phyloP scores from a whole-genome alignment of 2,329 filamentous ascomycete species.

The Aspergillus puulaauensis region DNA sequence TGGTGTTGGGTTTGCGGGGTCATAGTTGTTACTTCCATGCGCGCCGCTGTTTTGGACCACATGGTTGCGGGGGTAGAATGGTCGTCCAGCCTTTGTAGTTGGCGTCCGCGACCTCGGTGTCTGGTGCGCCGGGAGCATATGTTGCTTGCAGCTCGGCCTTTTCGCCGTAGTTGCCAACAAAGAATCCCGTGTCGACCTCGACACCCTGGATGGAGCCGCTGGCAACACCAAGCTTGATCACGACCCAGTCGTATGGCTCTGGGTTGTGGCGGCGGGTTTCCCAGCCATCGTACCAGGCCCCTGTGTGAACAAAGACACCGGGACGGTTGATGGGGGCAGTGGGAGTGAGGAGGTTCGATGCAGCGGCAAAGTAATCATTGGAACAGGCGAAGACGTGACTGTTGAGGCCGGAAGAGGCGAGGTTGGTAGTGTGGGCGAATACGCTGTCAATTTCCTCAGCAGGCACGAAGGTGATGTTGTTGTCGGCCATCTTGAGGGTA shows the following conservation, averaged over 20 bases:
- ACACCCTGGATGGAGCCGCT: conserved; percentile 41
- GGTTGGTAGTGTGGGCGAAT: conserved; percentile 56
- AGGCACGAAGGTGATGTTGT: conserved; percentile 32
- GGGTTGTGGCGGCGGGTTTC: conserved; percentile 63
- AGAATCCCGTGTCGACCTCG: conserved; percentile 47
- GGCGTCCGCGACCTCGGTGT: conserved; percentile 32
- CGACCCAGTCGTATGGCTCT: conserved; percentile 59
- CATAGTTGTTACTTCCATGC: conserved; percentile 36
- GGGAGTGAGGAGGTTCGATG: conserved; percentile 59
- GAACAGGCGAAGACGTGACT: conserved; percentile 56
- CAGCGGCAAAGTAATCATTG: conserved; percentile 63
- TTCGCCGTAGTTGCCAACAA: conserved; percentile 48
- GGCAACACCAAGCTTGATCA: conserved; percentile 57
- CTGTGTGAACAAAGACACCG: conserved; percentile 59
- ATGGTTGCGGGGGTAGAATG: conserved; percentile 38
- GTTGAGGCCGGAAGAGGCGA: conserved; percentile 48
- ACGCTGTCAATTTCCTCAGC: conserved; percentile 53
- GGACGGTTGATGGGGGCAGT: conserved; percentile 56
- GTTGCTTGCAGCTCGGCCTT: conserved; percentile 41
- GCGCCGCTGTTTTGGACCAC: conserved; percentile 43
- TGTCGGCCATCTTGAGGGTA: conserved; percentile 11
- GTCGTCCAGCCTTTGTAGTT: conserved; percentile 39
- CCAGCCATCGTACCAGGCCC: conserved; percentile 66
- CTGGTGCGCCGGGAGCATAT: conserved; percentile 26
- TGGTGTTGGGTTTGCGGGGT: conserved; percentile 27